Evolutionary conservation across 2,329 filamentous ascomycete genomes (phyloP).

Genomic region (Microascus cirrosus): DNA sequence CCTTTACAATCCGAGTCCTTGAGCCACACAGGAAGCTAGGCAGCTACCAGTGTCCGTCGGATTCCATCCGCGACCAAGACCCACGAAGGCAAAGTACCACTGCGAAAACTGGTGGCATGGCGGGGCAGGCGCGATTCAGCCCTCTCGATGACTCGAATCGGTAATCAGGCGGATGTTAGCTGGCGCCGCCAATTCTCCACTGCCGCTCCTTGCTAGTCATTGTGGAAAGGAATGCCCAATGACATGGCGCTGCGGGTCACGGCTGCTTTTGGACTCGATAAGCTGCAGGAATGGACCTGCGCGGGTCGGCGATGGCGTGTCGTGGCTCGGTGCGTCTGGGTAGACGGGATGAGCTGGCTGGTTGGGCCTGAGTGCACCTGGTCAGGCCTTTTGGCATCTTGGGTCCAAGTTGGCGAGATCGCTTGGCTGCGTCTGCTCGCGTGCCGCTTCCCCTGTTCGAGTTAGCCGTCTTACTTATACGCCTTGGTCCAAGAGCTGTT

Average conservation of each 20-base stretch:
- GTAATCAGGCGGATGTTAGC: background rate
- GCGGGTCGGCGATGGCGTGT: background rate
- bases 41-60: no score
- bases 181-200: background rate
- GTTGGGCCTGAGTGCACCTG: background rate
- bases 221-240: background rate
- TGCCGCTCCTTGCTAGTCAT: background rate
- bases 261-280: background rate
- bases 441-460: background rate
- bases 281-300: background rate
- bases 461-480: no score
- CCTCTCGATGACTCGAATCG: background rate
- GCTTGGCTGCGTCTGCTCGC: background rate
- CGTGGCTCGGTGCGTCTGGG: background rate
- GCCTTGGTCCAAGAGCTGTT: no score
- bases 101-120: background rate
- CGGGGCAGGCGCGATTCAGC: background rate
- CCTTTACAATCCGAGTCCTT: no score
- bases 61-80: no score
- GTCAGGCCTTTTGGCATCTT: background rate
- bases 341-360: background rate
- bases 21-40: no score
- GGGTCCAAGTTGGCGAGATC: background rate
- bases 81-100: no score
- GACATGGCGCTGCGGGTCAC: background rate